Evolutionary conservation across 192 early-diverging fungal species (phyloP), one percentile per base, ranked within the genome.

Genomic region (Linnemannia zychae): DNA sequence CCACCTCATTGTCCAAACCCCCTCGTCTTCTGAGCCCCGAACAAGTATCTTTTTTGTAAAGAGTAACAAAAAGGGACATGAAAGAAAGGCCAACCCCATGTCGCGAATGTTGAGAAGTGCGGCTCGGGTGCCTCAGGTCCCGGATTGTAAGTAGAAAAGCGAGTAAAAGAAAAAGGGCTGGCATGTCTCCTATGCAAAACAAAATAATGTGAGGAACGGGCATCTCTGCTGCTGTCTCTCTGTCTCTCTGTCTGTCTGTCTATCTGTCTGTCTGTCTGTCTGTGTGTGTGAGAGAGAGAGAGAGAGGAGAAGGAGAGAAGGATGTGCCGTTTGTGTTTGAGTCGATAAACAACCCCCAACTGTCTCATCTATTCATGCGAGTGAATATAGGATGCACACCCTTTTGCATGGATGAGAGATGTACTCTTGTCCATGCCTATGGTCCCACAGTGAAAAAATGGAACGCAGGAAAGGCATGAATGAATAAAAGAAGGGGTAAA

Each of bases 401-500:
- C 28, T 63, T 22, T 31, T 63, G 57, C 57, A 63, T 63, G 57
- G 57, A 33, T 63, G 57, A 44, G 40, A 44, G 28, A 63, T 63
- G 57, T n/a, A 60, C 24, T n/a, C 4, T 44, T 60, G 1, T 60
- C 24, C 53, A 12, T 44, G 40, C 1, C 24, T 9, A 60, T 24
- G 53, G 24, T 28, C 6, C n/a, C n/a, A 60, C 7, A 31, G 57
- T 28, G 57, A 33, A 31, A n/a, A 63, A 63, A 28, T 63, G 57
- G 57, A 63, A 63, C 57, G 57, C 57, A 63, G 57, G 57, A 63
- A 57, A 63, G 57, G 57, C 57, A 63, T 63, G 57, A 63, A 63
- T 63, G 57, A 63, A 63, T 63, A 28, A 15, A 31, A 63, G 57
- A 63, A 31, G 57, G 57, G 57, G 57, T 31, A 63, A 63, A n/a